Evolutionary conservation across 805 yeast genomes (phyloP).

Genomic region (Ogataea naganishii): DNA sequence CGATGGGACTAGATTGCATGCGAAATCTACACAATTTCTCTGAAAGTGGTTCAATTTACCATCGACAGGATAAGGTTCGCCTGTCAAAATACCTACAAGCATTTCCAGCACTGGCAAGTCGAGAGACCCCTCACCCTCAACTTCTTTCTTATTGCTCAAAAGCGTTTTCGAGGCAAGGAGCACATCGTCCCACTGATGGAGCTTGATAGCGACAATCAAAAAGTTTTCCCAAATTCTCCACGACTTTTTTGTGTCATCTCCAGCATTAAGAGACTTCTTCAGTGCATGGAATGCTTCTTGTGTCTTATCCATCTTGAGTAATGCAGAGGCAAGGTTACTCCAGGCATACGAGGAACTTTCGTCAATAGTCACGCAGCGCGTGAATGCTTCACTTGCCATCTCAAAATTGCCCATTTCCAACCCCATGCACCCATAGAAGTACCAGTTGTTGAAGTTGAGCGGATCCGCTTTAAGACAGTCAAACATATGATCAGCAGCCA

Average conservation of each 20-base stretch:
- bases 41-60: constrained; percentile 51
- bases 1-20: constrained; percentile 60
- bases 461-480: constrained; percentile 73
- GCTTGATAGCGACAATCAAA: constrained; percentile 68
- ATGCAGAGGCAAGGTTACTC: constrained; percentile 85
- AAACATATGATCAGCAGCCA: constrained; percentile 58
- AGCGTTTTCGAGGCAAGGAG: constrained; percentile 63
- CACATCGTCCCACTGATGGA: constrained; percentile 86
- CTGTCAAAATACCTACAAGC: constrained; percentile 56
- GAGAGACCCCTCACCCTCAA: constrained; percentile 52
- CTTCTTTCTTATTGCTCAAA: constrained; percentile 45
- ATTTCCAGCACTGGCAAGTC: constrained; percentile 73
- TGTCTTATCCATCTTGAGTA: constrained; percentile 52
- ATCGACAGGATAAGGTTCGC: constrained; percentile 31
- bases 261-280: constrained; percentile 63
- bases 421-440: constrained; percentile 85
- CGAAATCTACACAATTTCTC: constrained; percentile 56
- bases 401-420: constrained; percentile 63
- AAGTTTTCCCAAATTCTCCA: constrained; percentile 93
- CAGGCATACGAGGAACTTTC: constrained; percentile 77
- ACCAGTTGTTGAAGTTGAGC: constrained; percentile 76
- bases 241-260: constrained; percentile 57
- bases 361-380: constrained; percentile 81
- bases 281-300: constrained; percentile 82
- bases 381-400: constrained; percentile 84